Evolutionary conservation across 441 rosid species (phyloP).

Genomic region (Populus hybrid): DNA sequence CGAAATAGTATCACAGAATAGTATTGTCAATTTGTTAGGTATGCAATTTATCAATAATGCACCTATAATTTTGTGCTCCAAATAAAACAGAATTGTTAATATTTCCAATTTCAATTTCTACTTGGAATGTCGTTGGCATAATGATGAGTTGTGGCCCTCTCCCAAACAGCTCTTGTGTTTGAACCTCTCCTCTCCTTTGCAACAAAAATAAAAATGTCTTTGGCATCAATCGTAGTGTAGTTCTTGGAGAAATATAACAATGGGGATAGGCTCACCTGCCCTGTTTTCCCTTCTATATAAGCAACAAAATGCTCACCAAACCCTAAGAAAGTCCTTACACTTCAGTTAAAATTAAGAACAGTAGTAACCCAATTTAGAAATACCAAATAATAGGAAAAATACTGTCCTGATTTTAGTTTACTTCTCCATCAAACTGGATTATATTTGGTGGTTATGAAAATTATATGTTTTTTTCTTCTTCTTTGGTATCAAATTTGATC

Average conservation of each 20-base stretch:
- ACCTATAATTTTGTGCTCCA: background rate
- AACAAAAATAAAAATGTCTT: background rate
- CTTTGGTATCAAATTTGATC: background rate
- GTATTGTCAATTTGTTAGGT: background rate
- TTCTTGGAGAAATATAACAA: background rate
- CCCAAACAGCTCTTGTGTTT: background rate
- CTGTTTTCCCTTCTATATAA: background rate
- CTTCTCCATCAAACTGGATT: background rate
- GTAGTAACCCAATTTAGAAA: background rate
- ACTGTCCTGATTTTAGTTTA: background rate
- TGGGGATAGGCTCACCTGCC: background rate
- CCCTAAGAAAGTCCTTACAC: background rate
- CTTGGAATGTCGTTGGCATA: background rate
- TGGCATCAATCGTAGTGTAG: background rate
- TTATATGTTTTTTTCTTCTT: no score
- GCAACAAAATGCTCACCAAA: background rate
- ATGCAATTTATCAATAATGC: background rate
- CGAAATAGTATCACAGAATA: background rate
- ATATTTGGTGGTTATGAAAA: background rate
- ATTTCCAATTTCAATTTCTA: background rate
- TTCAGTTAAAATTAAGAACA: background rate
- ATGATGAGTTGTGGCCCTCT: background rate
- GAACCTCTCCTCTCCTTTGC: background rate
- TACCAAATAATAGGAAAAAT: background rate
- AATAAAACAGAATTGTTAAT: background rate